Percentiles rank a stretch among this genome's conserved stretches.
Evolutionary conservation across 2,329 filamentous ascomycete species (phyloP).

Genomic region (Anisogramma anomala): DNA sequence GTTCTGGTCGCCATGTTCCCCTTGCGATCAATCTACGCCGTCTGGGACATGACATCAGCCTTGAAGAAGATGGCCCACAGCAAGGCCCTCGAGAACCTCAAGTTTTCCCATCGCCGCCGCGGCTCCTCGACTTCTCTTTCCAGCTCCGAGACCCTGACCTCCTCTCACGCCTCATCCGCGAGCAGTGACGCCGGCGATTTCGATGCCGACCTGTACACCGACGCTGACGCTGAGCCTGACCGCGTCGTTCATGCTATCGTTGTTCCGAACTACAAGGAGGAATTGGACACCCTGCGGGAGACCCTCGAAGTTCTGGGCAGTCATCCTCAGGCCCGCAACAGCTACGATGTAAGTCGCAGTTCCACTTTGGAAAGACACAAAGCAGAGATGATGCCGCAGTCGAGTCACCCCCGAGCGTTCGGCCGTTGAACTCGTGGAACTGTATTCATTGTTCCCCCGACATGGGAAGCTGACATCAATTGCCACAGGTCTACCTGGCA

Average conservation of each 20-base stretch:
- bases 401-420: too few relatives aligned
- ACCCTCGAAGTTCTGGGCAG: slow-evolving; percentile 58
- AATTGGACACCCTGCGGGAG: slow-evolving; percentile 54
- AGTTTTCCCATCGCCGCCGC: slow-evolving; percentile 35
- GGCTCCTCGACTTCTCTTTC: slow-evolving; percentile 43
- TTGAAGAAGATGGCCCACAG: slow-evolving; percentile 35
- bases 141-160: slow-evolving; percentile 42
- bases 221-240: slow-evolving; percentile 31
- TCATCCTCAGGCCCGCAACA: slow-evolving; percentile 49
- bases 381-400: too few relatives aligned
- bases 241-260: slow-evolving; percentile 54
- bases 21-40: slow-evolving; percentile 48
- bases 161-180: slow-evolving; percentile 35
- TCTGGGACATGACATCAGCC: slow-evolving; percentile 43
- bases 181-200: slow-evolving; percentile 41
- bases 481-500: slow-evolving; percentile 51
- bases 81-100: slow-evolving; percentile 36
- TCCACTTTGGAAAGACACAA: not conserved
- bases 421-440: too few relatives aligned
- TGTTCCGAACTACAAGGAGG: slow-evolving; percentile 65
- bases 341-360: slow-evolving; percentile 64
- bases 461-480: slow-evolving; percentile 9
- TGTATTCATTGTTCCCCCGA: not conserved
- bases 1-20: slow-evolving; percentile 52
- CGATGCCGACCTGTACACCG: slow-evolving; percentile 35